A percentile compares a stretch with the other conserved stretches of the same genome.
phyloP scores from a whole-genome alignment of 2,329 filamentous ascomycete genomes.

The Bipolaris cookei region DNA sequence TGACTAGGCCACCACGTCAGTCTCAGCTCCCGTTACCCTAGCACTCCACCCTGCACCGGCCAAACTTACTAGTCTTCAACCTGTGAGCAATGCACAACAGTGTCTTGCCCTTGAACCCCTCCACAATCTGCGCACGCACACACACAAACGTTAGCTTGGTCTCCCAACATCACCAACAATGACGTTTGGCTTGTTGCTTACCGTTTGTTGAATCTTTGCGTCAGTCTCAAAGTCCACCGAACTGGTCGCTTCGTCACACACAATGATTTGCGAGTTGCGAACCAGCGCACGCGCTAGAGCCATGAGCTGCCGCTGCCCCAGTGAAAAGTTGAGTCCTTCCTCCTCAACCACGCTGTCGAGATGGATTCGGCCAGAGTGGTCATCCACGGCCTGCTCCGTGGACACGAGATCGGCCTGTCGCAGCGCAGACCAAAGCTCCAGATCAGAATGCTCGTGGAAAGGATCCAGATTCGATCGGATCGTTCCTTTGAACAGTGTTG shows the following conservation, averaged over 20 bases:
- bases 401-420: constrained; percentile 75
- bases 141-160: constrained; percentile 66
- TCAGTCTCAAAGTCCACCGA: constrained; percentile 78
- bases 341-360: constrained; percentile 89
- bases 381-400: constrained; percentile 54
- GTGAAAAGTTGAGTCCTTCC: constrained; percentile 93
- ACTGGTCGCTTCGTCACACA: constrained; percentile 91
- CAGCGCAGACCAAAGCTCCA: constrained; percentile 78
- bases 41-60: not conserved
- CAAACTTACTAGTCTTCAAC: constrained; percentile 67
- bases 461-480: constrained; percentile 81
- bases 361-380: constrained; percentile 68
- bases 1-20: constrained; percentile 59
- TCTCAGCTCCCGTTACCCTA: not conserved
- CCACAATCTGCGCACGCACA: constrained; percentile 77
- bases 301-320: constrained; percentile 78
- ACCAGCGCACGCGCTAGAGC: constrained; percentile 90
- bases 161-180: not conserved
- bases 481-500: constrained; percentile 81
- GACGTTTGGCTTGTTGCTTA: constrained; percentile 71
- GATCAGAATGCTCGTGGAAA: constrained; percentile 77
- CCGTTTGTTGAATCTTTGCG: constrained; percentile 86
- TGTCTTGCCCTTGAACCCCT: constrained; percentile 84
- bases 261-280: constrained; percentile 85
- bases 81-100: constrained; percentile 92